phyloP scores from a whole-genome alignment of 306 rosid species.

The Vicia villosa region DNA sequence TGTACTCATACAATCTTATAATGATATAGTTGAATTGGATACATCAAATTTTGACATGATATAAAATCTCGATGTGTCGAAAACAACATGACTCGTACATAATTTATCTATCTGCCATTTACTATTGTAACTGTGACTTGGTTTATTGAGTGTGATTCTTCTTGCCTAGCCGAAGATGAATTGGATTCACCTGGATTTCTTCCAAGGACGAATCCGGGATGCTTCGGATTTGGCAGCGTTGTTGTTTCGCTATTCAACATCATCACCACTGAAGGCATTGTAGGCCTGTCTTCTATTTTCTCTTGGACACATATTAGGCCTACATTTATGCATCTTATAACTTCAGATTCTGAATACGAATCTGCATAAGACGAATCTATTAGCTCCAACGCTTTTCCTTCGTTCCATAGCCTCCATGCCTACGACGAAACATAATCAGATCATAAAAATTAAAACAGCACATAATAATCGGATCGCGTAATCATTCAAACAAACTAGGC shows the following conservation, averaged over 20 bases:
- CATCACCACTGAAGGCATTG: conserved; percentile 48
- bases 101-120: conserved; percentile 11
- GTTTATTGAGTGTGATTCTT: conserved; percentile 47
- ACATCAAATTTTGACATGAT: background rate
- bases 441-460: background rate
- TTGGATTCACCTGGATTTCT: conserved; percentile 45
- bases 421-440: conserved; percentile 23
- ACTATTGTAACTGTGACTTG: conserved; percentile 22
- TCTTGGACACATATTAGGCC: conserved; percentile 51
- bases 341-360: conserved; percentile 45
- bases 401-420: conserved; percentile 68
- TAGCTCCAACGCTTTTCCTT: conserved; percentile 50
- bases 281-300: conserved; percentile 45
- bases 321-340: conserved; percentile 61
- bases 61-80: background rate
- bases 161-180: conserved; percentile 55
- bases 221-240: conserved; percentile 54
- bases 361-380: conserved; percentile 50
- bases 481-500: background rate
- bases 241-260: conserved; percentile 65
- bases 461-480: background rate
- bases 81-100: background rate
- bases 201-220: conserved; percentile 60
- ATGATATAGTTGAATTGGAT: background rate
- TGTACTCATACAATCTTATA: background rate